A percentile compares a stretch with the other conserved stretches of the same genome.
These are phyloP conservation scores for Colletotrichum spinosum DNA, from an alignment of 2,329 filamentous ascomycete species.

Conservation along the genomic window DNA sequence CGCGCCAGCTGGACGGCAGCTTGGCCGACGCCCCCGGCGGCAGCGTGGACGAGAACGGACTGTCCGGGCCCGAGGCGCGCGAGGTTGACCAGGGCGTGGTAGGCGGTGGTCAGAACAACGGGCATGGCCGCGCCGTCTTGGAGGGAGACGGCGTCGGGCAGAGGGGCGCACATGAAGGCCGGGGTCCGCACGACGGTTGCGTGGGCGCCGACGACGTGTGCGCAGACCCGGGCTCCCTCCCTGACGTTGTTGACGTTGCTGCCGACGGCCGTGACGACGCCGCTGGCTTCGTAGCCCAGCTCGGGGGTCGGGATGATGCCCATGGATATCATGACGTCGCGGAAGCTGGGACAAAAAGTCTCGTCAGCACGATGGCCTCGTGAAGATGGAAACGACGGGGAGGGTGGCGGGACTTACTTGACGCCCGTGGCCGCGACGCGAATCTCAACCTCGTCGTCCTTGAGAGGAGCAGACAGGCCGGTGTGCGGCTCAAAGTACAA, in stretches of 20 bases:
- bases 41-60: conserved; percentile 45
- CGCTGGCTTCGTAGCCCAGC: conserved; percentile 43
- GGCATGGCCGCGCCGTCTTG: conserved; percentile 49
- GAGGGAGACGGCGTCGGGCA: conserved; percentile 50
- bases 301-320: conserved; percentile 40
- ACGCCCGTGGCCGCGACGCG: conserved; percentile 45
- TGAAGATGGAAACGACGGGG: too few species aligned
- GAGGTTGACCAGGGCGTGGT: conserved; percentile 45
- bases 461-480: conserved; percentile 32
- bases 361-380: too few species aligned
- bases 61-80: conserved; percentile 43
- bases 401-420: conserved; percentile 36
- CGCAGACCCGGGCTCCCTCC: conserved; percentile 22
- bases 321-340: conserved; percentile 48
- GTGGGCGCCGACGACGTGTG: conserved; percentile 11
- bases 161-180: conserved; percentile 26
- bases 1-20: conserved; percentile 43
- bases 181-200: conserved; percentile 5
- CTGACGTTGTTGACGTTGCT: conserved; percentile 30
- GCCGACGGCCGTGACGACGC: conserved; percentile 39
- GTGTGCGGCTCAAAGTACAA: conserved; percentile 44
- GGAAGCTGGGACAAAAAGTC: conserved; percentile 37
- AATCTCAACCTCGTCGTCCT: conserved; percentile 45
- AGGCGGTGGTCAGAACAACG: conserved; percentile 47
- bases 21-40: conserved; percentile 43